phyloP scores from a whole-genome alignment of 441 rosid genomes.

The Bocquillonia castaneifolia region DNA sequence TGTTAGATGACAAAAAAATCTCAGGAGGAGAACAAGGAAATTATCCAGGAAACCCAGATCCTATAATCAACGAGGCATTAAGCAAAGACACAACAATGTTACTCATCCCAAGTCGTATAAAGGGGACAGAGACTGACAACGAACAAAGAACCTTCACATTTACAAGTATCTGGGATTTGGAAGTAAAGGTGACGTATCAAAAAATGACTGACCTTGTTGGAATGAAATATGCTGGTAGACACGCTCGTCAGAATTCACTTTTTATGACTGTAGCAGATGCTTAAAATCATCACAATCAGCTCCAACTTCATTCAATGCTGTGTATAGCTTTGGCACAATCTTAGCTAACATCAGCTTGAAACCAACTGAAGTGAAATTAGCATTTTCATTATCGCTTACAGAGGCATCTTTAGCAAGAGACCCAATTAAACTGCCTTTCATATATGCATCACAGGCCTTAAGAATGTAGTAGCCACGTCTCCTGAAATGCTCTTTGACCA shows the following conservation, averaged over 20 bases:
- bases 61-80: constrained; percentile 17
- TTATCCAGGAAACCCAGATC: constrained; percentile 26
- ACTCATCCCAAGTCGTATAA: constrained; percentile 12
- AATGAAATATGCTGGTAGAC: constrained; percentile 17
- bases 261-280: constrained; percentile 52
- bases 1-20: constrained; percentile 6
- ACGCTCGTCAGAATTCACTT: constrained; percentile 11
- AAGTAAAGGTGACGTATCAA: constrained; percentile 18
- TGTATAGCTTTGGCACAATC: constrained; percentile 68
- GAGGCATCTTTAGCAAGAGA: constrained; percentile 69
- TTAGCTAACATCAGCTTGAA: constrained; percentile 92
- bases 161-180: constrained; percentile 22
- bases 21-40: background rate
- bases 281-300: constrained; percentile 67
- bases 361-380: constrained; percentile 79
- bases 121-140: constrained; percentile 8
- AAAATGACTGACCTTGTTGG: constrained; percentile 32
- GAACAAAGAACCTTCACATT: constrained; percentile 20
- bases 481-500: constrained; percentile 70
- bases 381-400: constrained; percentile 33
- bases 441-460: constrained; percentile 86
- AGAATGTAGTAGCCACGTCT: constrained; percentile 78
- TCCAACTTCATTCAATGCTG: constrained; percentile 58
- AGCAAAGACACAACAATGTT: constrained; percentile 18
- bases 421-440: constrained; percentile 84